phyloP scores from a whole-genome alignment of 192 early-diverging fungal species.

The Ramicandelaber brevisporus region DNA sequence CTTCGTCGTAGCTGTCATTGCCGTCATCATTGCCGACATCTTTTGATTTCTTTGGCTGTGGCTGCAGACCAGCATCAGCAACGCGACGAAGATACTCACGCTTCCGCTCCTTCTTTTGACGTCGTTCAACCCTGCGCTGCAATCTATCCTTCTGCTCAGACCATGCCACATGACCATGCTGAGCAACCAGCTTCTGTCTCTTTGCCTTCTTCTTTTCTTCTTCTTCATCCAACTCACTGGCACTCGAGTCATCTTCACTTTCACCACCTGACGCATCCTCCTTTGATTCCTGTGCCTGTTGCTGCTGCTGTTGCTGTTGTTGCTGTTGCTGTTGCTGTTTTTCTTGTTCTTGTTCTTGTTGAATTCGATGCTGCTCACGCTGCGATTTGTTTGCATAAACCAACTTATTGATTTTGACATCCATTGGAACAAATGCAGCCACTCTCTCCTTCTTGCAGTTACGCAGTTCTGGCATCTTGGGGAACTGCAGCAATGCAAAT shows the following conservation, averaged over 20 bases:
- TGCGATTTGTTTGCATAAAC: neutral
- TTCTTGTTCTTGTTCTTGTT: slow-evolving; percentile 7
- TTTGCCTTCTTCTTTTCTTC: no score
- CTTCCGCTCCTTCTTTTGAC: slow-evolving; percentile 37
- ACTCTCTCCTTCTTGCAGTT: slow-evolving; percentile 19
- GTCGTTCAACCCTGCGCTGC: slow-evolving; percentile 30
- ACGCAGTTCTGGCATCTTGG: slow-evolving; percentile 81
- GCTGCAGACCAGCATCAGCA: no score
- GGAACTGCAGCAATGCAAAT: slow-evolving; percentile 61
- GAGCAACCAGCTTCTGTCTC: no score
- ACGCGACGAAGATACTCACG: no score
- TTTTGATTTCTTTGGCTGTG: slow-evolving; percentile 10
- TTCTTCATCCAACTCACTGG: no score
- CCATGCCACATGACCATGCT: slow-evolving; percentile 38
- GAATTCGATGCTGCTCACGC: slow-evolving; percentile 1
- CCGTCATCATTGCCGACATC: slow-evolving; percentile 1
- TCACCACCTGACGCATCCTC: slow-evolving; percentile 10
- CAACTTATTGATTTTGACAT: slow-evolving; percentile 15
- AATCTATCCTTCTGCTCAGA: slow-evolving; percentile 42
- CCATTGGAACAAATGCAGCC: slow-evolving; percentile 13
- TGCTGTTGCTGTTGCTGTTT: neutral
- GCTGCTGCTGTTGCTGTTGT: slow-evolving; percentile 7
- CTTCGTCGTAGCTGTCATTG: slow-evolving; percentile 1
- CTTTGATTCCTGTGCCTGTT: slow-evolving; percentile 12
- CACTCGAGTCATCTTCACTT: no score